Evolutionary conservation across 1,284 basidiomycete genomes (phyloP), one percentile per base, ranked within the genome.

Genomic region (Boletellus deceptivus): DNA sequence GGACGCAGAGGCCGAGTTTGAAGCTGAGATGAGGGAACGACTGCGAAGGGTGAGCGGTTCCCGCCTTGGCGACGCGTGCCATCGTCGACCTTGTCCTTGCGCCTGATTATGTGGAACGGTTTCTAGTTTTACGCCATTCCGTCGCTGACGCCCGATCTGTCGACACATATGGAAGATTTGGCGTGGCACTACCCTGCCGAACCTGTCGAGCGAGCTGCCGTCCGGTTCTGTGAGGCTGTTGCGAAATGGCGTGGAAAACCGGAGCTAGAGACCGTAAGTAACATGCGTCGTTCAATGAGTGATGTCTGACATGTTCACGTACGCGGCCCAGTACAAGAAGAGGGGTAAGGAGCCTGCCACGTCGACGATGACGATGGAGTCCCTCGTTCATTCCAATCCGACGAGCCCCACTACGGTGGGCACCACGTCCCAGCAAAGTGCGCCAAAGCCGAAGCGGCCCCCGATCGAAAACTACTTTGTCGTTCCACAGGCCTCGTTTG

Each of bases 161-260:
- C 83, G 4, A 86, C 84, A 2, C 89, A 91, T 57, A 83, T 91
- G 78, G 86, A 89, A 60, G 82, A 86, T 59, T 72, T 91, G 5
- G 85, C 87, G 3, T 85, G 83, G 79, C 80, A 82, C 57, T 91
- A 84, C 63, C 86, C 89, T 27, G 83, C 84, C 0, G 88, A 91
- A 58, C 83, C 85, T n/a, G 78, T 90, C 20, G 89, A 91, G 59
- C 78, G 87, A 20, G 84, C 86, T 20, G 80, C 85, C 0, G 74
- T 90, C 4, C 72, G 87, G 45, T 91, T 89, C 61, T 89, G 85
- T 58, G 89, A 91, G 62, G 86, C 86, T 22, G 76, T 91, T 41
- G 80, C 85, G 2, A 78, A 78, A 46, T 91, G 89, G 89, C 73
- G 87, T 55, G 89, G 89, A 6, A 87, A 85, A 59, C 89, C 89